phyloP scores from a whole-genome alignment of 805 yeast species.

The Lipomyces chichibuensis region DNA sequence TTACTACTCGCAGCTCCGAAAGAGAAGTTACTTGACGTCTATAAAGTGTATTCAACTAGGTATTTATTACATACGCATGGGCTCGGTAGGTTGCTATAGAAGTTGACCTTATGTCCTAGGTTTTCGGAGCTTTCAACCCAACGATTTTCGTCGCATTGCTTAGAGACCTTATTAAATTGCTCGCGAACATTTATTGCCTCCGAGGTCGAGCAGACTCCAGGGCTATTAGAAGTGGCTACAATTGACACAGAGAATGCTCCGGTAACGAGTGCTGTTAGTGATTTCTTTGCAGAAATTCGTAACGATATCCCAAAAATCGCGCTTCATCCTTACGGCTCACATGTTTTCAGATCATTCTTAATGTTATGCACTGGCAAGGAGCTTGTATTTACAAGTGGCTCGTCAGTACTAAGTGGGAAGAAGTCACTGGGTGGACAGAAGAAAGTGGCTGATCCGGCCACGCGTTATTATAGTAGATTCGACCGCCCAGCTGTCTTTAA shows the following conservation, averaged over 20 bases:
- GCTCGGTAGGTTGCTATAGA: not conserved
- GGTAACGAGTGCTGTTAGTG: constrained; percentile 5
- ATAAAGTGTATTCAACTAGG: constrained; percentile 70
- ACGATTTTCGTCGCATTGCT: constrained; percentile 90
- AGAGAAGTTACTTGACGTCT: constrained; percentile 63
- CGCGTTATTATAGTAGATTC: not conserved
- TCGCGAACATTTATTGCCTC: constrained; percentile 12
- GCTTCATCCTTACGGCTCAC: constrained; percentile 82
- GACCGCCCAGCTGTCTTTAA: constrained; percentile 38
- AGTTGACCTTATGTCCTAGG: constrained; percentile 12
- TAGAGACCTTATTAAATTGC: constrained; percentile 72
- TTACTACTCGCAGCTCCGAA: constrained; percentile 68
- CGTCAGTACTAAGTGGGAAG: constrained; percentile 22
- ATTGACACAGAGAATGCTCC: constrained; percentile 15
- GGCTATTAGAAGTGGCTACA: not conserved
- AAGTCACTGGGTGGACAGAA: constrained; percentile 16
- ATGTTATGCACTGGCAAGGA: constrained; percentile 76
- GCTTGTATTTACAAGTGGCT: constrained; percentile 47
- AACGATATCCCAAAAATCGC: constrained; percentile 64
- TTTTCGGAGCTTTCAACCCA: constrained; percentile 78
- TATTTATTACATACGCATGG: not conserved
- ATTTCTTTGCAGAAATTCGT: constrained; percentile 53
- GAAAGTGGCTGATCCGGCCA: not conserved
- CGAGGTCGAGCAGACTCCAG: constrained; percentile 14
- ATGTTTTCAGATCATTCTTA: constrained; percentile 73